Evolutionary conservation across 352 stramenopile species (phyloP), one percentile per base, ranked within the genome.

Genomic region (Globisporangium cederbergense): DNA sequence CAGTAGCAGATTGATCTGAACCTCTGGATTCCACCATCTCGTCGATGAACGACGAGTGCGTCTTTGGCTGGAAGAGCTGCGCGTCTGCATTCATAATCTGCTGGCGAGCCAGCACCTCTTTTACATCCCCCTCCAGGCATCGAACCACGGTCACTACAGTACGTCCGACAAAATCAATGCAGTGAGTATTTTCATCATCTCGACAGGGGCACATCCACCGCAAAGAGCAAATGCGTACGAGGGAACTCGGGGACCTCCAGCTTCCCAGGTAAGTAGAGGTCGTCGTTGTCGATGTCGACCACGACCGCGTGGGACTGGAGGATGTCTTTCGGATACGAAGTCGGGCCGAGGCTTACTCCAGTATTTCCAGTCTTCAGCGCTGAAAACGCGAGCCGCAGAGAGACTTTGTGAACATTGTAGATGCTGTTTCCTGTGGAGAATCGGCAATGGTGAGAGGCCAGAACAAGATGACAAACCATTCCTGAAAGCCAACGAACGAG

Each of bases 281-380:
- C 84, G 58, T 93, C 80, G 8, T 76, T 71, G 55, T 93, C 81
- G 10, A 93, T 71, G 42, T 93, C 80, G 36, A 91, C 51, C n/a
- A 93, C 59, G 18, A 87, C 67, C 25, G 78, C 75, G 28, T 72
- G 42, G 10, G 74, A 75, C 50, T 88, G 72, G 10, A 89, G 63
- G 40, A 90, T 71, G 11, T 78, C 75, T 14, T 63, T 36, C 7
- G 79, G 71, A 61, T 86, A 89, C 28, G 68, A 54, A 2, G 45
- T 62, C 20, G 65, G 30, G 3, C 36, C 50, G 1, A 62, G 32
- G n/a, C 38, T 51, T 3, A 60, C 42, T 9, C 61, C 62, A 4
- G 34, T 47, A 22, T 45, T 56, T 14, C 51, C 10, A 20, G 64
- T 18, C 5, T 43, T 55, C 25, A 58, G 53, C 4, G 43, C 49